A percentile compares a stretch with the other conserved stretches of the same genome.
phyloP scores from a whole-genome alignment of 352 stramenopile species.

The Phytophthora constricta region DNA sequence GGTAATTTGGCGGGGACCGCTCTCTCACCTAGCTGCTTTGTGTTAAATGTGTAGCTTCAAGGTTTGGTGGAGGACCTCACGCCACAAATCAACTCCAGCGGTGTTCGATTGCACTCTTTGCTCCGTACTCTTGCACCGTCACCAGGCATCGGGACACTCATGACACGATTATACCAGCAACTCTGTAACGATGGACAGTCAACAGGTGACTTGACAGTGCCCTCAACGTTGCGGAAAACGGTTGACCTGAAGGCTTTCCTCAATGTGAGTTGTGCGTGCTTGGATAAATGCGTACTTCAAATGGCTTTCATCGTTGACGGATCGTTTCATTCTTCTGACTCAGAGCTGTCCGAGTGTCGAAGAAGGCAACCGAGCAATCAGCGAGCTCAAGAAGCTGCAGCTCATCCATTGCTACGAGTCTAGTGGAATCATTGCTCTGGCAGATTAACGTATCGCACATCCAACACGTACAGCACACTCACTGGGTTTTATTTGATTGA shows the following conservation, averaged over 20 bases:
- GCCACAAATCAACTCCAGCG: conserved; percentile 63
- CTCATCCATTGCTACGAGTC: conserved; percentile 86
- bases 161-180: conserved; percentile 80
- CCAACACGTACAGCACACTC: too few species aligned
- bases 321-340: not conserved
- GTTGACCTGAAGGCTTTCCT: conserved; percentile 70
- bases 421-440: conserved; percentile 74
- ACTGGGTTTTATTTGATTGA: not conserved
- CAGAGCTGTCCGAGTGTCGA: conserved; percentile 80
- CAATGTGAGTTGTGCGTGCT: conserved; percentile 44
- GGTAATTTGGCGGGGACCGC: not conserved
- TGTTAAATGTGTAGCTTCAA: conserved; percentile 44
- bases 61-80: conserved; percentile 54
- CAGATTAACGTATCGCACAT: conserved; percentile 45
- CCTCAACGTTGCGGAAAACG: conserved; percentile 53
- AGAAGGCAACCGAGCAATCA: conserved; percentile 73
- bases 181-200: conserved; percentile 46
- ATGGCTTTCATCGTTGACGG: conserved; percentile 10
- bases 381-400: conserved; percentile 82
- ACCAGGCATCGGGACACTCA: conserved; percentile 68
- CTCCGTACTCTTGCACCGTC: conserved; percentile 65
- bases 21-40: conserved; percentile 1
- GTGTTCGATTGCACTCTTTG: conserved; percentile 66
- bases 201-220: conserved; percentile 21
- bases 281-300: not conserved